A percentile compares a stretch with the other conserved stretches of the same genome.
Conservation (phyloP, 306 rosid genomes). For the Prunus fruticosa region DNA sequence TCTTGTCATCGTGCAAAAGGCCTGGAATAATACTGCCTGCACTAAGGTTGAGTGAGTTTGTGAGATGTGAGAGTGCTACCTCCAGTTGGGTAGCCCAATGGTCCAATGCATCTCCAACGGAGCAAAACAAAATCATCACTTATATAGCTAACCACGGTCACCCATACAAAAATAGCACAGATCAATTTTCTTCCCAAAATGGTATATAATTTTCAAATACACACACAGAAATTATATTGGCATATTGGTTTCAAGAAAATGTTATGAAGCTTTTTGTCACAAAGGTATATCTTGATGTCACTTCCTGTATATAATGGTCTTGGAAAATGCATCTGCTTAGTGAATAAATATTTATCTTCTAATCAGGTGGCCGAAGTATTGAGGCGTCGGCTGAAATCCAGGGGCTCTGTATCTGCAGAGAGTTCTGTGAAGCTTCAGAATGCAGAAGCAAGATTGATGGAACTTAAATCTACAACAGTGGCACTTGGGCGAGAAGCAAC, state of each 20-base stretch:
- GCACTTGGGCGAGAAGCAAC: conserved; percentile 94
- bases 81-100: neutral
- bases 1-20: neutral
- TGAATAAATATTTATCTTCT: conserved; percentile 27
- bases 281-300: conserved; percentile 52
- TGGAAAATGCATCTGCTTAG: conserved; percentile 31
- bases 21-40: neutral
- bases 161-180: neutral
- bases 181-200: neutral
- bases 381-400: conserved; percentile 82
- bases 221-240: neutral
- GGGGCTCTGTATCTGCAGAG: conserved; percentile 71
- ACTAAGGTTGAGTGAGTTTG: neutral
- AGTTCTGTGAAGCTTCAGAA: conserved; percentile 69
- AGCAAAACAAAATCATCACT: neutral
- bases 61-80: neutral
- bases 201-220: neutral
- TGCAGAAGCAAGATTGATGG: conserved; percentile 76
- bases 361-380: conserved; percentile 85
- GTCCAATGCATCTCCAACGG: neutral
- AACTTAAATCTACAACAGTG: conserved; percentile 72
- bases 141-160: neutral
- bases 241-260: neutral
- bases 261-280: neutral
- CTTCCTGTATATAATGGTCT: conserved; percentile 27